Base-by-base conservation (phyloP, 768 basidiomycete species). In the Lactarius sanguifluus region DNA sequence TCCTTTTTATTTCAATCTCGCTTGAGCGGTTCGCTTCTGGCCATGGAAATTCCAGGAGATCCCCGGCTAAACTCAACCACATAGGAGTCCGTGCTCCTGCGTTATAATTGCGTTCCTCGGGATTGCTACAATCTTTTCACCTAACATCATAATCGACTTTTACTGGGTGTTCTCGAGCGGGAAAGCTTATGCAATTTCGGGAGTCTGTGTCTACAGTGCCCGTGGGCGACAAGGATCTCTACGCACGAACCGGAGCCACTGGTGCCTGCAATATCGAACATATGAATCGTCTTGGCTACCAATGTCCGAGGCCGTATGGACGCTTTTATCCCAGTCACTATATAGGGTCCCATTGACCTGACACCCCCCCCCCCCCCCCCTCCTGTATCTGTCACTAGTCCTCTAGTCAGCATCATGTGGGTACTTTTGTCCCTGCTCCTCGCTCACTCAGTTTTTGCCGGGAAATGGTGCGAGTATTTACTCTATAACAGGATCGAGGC, bases 381-480 rank as follows among this genome's bases (percentile, higher is more conserved):
- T 52, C 50, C 25, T 15, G 50, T n/a, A n/a, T n/a, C n/a, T n/a
- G 6, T 52, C 13, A 25, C 43, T 45, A 9, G 43, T n/a, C 20
- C 45, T 47, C 45, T 23, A 23, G 45, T 47, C n/a, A 12, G n/a
- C n/a, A n/a, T n/a, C 9, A 13, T n/a, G n/a, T 25, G 50, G 25
- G 25, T 52, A 2, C 50, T 52, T 52, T 52, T 25, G 25, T 28
- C 12, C 50, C 52, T 62, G 23, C 16, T 52, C 8, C 8, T 64
- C 13, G 23, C 57, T 25, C 55, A 15, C n/a, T 20, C 30, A 30
- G 62, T 16, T 40, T 32, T 20, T 18, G 54, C 62, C 13, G 54
- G 32, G 32, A 43, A 9, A 64, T 64, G 62, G 62, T 64, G 10
- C n/a, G 36, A 25, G n/a, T 3, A 20, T 15, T 25, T 57, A n/a